Evolutionary conservation across 371 early-diverging fungal species (phyloP).

Genomic region (Mucor irregularis): DNA sequence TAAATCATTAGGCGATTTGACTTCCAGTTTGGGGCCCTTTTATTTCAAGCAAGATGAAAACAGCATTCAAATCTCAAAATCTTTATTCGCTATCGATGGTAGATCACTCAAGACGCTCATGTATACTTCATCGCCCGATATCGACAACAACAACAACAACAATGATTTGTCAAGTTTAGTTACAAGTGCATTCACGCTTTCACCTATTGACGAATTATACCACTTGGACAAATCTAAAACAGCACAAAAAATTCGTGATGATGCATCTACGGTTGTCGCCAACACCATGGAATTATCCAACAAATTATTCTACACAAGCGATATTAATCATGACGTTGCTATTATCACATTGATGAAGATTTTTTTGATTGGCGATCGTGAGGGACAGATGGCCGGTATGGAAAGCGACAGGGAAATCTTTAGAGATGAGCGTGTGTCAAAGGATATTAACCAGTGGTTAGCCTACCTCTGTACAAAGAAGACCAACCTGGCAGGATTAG

Average conservation of each 20-base stretch:
- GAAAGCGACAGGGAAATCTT: constrained; percentile 53
- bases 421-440: constrained; percentile 43
- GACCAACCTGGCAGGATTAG: constrained; percentile 28
- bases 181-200: constrained; percentile 45
- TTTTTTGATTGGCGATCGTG: constrained; percentile 45
- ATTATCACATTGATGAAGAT: constrained; percentile 56
- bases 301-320: constrained; percentile 17
- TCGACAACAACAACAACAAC: background rate
- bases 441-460: constrained; percentile 38
- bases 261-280: constrained; percentile 35
- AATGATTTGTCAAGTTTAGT: background rate
- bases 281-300: constrained; percentile 42
- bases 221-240: constrained; percentile 40
- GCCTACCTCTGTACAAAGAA: constrained; percentile 29
- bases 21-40: constrained; percentile 21
- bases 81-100: constrained; percentile 41
- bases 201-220: constrained; percentile 57
- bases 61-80: constrained; percentile 21
- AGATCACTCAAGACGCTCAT: constrained; percentile 26
- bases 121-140: no score
- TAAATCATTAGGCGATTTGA: constrained; percentile 2
- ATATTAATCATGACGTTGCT: constrained; percentile 38
- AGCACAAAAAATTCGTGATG: constrained; percentile 22
- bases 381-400: constrained; percentile 31
- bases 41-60: constrained; percentile 23